Evolutionary conservation across 345 rosid genomes (phyloP).

Genomic region (Salix udensis): DNA sequence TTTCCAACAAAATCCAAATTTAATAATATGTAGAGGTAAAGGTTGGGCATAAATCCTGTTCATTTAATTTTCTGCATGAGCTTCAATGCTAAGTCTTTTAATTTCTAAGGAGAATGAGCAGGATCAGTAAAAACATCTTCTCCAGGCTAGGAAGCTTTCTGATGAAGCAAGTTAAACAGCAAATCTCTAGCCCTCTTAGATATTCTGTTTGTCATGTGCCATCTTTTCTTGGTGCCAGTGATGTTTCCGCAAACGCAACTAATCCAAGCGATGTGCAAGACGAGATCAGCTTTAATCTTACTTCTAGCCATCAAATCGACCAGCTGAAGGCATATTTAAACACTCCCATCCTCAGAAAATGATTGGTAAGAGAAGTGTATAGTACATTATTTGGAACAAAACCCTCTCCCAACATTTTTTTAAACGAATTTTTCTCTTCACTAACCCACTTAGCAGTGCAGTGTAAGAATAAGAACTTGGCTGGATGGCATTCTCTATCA

Average conservation of each 20-base stretch:
- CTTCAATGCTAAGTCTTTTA: too few relatives aligned
- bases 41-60: too few relatives aligned
- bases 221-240: slow-evolving; percentile 20
- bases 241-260: slow-evolving; percentile 45
- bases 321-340: slow-evolving; percentile 48
- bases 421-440: slow-evolving; percentile 48
- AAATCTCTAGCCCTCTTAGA: slow-evolving; percentile 31
- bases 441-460: slow-evolving; percentile 52
- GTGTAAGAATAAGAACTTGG: slow-evolving; percentile 57
- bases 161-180: slow-evolving; percentile 45
- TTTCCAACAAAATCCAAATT: too few relatives aligned
- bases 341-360: slow-evolving; percentile 52
- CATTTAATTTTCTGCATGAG: too few relatives aligned
- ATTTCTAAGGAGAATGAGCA: slow-evolving; percentile 22
- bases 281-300: slow-evolving; percentile 37
- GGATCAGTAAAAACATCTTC: slow-evolving; percentile 22
- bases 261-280: background rate
- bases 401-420: slow-evolving; percentile 59
- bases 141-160: slow-evolving; percentile 23
- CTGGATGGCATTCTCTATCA: slow-evolving; percentile 39
- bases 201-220: slow-evolving; percentile 25
- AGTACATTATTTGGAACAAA: slow-evolving; percentile 49
- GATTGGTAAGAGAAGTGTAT: slow-evolving; percentile 47
- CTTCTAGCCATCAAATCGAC: slow-evolving; percentile 48
- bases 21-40: too few relatives aligned